Conservation (phyloP, 805 yeast genomes). For the Starmerella lactis-condensi region DNA sequence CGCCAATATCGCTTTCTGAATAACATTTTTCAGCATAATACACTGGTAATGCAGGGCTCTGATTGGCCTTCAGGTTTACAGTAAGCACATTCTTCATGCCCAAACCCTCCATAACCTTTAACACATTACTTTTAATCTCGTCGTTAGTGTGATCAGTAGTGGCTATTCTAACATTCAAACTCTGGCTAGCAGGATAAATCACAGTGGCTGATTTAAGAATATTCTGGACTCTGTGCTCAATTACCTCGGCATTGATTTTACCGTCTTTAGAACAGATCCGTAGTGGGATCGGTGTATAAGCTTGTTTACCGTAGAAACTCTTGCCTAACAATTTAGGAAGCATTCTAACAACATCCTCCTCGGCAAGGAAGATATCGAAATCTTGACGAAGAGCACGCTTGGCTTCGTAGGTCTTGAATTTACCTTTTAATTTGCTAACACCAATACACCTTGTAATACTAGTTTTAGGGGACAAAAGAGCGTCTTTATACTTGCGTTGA, state of each 20-base stretch:
- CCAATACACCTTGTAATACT: constrained; percentile 37
- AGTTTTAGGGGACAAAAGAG: constrained; percentile 17
- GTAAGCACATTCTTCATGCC: constrained; percentile 20
- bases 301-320: constrained; percentile 46
- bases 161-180: constrained; percentile 51
- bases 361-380: constrained; percentile 65
- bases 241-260: constrained; percentile 32
- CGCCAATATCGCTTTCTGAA: constrained; percentile 31
- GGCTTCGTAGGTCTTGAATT: constrained; percentile 74
- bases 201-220: constrained; percentile 40
- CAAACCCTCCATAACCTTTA: constrained; percentile 35
- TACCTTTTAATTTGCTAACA: constrained; percentile 58
- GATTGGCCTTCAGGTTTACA: constrained; percentile 45
- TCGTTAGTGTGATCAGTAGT: constrained; percentile 28
- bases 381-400: constrained; percentile 53
- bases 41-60: constrained; percentile 73
- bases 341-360: constrained; percentile 59
- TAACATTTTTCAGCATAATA: constrained; percentile 42
- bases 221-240: constrained; percentile 41
- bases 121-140: constrained; percentile 42
- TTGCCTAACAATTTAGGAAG: constrained; percentile 75
- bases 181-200: constrained; percentile 56
- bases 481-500: constrained; percentile 26
- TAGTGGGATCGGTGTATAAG: constrained; percentile 49
- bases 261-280: constrained; percentile 18